phyloP scores from a whole-genome alignment of 2,329 filamentous ascomycete genomes.

The Stachybotrys chartarum region DNA sequence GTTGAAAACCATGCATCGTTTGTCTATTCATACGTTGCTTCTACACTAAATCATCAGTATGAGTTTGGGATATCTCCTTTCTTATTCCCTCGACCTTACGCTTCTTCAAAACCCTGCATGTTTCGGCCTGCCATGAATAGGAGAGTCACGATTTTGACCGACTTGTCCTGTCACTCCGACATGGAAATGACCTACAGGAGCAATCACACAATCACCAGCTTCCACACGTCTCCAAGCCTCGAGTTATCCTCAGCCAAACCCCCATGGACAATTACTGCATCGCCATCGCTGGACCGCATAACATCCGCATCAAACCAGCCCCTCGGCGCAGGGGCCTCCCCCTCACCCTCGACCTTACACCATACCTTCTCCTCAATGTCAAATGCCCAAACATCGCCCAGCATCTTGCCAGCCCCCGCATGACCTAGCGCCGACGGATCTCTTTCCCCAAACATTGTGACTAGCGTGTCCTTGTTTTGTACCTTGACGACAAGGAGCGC shows the following conservation, averaged over 20 bases:
- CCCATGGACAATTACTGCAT: constrained; percentile 21
- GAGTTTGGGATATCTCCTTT: no score
- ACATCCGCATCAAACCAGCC: constrained; percentile 34
- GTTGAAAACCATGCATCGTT: no score
- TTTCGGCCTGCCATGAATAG: no score
- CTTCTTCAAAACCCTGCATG: no score
- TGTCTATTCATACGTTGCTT: no score
- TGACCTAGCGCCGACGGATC: constrained; percentile 30
- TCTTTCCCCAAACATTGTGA: constrained; percentile 32
- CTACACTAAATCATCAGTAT: no score
- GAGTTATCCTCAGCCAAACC: constrained; percentile 29
- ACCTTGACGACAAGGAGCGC: constrained; percentile 15
- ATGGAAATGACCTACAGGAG: no score
- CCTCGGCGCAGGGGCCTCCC: constrained; percentile 19
- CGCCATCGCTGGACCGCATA: constrained; percentile 6
- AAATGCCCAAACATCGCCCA: constrained; percentile 32
- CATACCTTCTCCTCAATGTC: constrained; percentile 21
- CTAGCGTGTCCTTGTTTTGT: constrained; percentile 15
- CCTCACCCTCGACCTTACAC: constrained; percentile 14
- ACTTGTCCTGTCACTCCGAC: no score
- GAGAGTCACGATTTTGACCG: no score
- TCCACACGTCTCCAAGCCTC: constrained; percentile 26
- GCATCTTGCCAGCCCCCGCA: constrained; percentile 31
- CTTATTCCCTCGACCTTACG: no score
- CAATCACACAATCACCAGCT: no score